Evolutionary conservation across 1,284 basidiomycete species (phyloP).

Genomic region (Cryptococcus amylolentus): DNA sequence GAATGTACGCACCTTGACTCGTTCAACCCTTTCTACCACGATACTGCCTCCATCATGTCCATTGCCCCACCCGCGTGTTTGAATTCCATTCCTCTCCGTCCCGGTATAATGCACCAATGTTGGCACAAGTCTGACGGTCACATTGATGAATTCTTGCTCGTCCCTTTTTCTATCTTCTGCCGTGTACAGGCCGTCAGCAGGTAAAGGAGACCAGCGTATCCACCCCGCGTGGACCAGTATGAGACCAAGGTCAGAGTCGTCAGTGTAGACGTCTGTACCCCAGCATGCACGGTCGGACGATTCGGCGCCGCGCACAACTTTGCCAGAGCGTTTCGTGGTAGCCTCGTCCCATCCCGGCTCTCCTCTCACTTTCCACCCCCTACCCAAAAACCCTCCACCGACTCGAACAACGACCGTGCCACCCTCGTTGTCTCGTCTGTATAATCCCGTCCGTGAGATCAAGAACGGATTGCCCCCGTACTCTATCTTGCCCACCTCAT

Average conservation of each 20-base stretch:
- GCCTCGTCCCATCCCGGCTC: constrained; percentile 46
- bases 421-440: constrained; percentile 22
- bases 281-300: constrained; percentile 43
- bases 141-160: constrained; percentile 45
- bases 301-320: constrained; percentile 19
- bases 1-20: constrained; percentile 46
- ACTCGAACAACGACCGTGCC: constrained; percentile 35
- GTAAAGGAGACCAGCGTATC: constrained; percentile 44
- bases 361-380: constrained; percentile 39
- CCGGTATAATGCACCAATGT: constrained; percentile 54
- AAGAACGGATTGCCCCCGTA: constrained; percentile 36
- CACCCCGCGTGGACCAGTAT: constrained; percentile 57
- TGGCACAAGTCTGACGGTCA: constrained; percentile 55
- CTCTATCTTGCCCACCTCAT: constrained; percentile 19
- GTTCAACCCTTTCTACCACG: constrained; percentile 53
- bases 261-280: constrained; percentile 61
- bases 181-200: constrained; percentile 6
- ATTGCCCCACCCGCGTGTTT: constrained; percentile 56
- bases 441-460: constrained; percentile 17
- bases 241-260: constrained; percentile 57
- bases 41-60: constrained; percentile 57
- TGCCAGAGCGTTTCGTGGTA: constrained; percentile 6
- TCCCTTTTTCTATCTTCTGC: constrained; percentile 7
- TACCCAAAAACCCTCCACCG: constrained; percentile 34
- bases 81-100: constrained; percentile 53